Conservation (phyloP, 345 rosid genomes). For the Syzygium jambos region DNA sequence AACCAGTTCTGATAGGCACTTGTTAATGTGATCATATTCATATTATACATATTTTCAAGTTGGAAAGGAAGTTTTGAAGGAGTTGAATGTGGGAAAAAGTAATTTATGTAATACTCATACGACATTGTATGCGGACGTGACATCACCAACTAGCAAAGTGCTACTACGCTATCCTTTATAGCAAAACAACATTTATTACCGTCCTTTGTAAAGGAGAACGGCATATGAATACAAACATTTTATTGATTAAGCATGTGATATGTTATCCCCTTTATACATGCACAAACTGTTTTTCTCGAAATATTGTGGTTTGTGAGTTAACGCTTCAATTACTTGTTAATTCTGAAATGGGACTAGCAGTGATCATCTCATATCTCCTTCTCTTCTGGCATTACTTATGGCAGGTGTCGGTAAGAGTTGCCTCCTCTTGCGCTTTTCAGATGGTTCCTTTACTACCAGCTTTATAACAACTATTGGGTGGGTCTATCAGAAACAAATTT, state of each 20-base stretch:
- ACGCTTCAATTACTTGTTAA: neutral
- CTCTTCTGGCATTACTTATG: neutral
- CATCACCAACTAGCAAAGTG: neutral
- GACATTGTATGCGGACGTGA: neutral
- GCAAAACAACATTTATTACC: neutral
- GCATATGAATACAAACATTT: neutral
- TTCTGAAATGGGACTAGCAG: neutral
- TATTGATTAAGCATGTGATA: neutral
- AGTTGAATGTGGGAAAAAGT: neutral
- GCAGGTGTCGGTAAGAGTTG: constrained; percentile 87
- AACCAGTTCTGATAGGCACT: neutral
- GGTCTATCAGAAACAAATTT: constrained; percentile 1
- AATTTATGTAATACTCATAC: neutral
- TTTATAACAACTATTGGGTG: constrained; percentile 71
- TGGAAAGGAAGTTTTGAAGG: neutral
- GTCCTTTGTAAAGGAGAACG: neutral
- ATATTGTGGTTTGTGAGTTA: neutral
- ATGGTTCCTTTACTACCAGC: constrained; percentile 74
- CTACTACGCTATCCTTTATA: neutral
- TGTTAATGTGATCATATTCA: neutral
- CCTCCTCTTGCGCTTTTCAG: constrained; percentile 65
- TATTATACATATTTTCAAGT: neutral
- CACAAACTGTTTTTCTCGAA: neutral
- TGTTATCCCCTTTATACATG: neutral
- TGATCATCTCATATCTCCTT: neutral